Conservation (phyloP, 306 rosid genomes). For the Neltuma alba region DNA sequence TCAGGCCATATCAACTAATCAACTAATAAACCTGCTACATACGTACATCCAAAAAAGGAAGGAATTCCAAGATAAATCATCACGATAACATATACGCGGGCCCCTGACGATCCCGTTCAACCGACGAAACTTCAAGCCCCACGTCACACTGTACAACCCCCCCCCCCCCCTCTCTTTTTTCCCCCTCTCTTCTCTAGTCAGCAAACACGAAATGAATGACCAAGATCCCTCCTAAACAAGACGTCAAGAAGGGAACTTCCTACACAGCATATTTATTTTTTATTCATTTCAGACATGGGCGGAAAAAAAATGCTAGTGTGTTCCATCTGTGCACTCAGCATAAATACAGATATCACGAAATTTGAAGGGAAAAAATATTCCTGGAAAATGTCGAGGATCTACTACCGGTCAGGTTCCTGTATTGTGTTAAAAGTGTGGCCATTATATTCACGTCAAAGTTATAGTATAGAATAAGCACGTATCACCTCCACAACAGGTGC, state of each 20-base stretch:
- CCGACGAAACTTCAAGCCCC: neutral
- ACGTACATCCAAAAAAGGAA: neutral
- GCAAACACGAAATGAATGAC: neutral
- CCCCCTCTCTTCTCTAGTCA: neutral
- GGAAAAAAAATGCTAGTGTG: constrained; percentile 21
- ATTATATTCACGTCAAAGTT: constrained; percentile 33
- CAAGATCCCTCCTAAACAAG: neutral
- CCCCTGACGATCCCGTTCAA: neutral
- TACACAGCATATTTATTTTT: constrained; percentile 12
- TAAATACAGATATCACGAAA: constrained; percentile 38
- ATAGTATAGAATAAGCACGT: constrained; percentile 77
- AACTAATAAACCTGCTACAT: neutral
- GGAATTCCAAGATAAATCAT: neutral
- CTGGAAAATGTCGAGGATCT: constrained; percentile 42
- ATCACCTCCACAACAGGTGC: constrained; percentile 93
- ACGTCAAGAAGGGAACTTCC: neutral
- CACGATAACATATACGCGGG: too few species aligned
- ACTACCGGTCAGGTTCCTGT: constrained; percentile 39
- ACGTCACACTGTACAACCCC: neutral
- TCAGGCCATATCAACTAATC: neutral
- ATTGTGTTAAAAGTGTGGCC: constrained; percentile 35
- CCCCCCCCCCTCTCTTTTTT: neutral
- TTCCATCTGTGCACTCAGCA: constrained; percentile 32
- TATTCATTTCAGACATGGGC: constrained; percentile 39
- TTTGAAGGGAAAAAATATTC: neutral